phyloP scores from a whole-genome alignment of 306 rosid species.

The Trifolium pratense region DNA sequence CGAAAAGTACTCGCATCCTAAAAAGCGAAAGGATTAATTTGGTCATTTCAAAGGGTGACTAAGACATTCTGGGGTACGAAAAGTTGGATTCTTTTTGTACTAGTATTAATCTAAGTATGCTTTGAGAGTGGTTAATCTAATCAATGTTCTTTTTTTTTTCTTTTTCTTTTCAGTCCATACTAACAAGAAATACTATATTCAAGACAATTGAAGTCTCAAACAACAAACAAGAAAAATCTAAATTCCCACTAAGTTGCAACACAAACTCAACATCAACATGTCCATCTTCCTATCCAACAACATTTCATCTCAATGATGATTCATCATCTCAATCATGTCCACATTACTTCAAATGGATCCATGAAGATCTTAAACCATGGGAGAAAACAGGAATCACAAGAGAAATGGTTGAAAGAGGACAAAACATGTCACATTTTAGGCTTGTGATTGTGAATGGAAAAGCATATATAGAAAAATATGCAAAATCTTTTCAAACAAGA shows the following conservation, averaged over 20 bases:
- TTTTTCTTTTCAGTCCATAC: conserved; percentile 35
- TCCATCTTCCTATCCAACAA: conserved; percentile 33
- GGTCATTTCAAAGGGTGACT: too few species aligned
- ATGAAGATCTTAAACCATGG: conserved; percentile 62
- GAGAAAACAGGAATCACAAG: conserved; percentile 51
- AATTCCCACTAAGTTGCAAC: conserved; percentile 18
- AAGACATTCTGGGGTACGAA: too few species aligned
- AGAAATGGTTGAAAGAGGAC: conserved; percentile 46
- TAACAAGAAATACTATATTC: conserved; percentile 25
- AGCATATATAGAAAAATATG: conserved; percentile 45
- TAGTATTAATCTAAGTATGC: not conserved
- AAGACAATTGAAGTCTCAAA: conserved; percentile 28
- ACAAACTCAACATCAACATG: not conserved
- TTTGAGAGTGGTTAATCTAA: not conserved
- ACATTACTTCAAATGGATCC: conserved; percentile 56
- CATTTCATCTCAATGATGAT: not conserved
- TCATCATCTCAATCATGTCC: conserved; percentile 46
- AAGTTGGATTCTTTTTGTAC: too few species aligned
- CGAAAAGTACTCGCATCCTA: too few species aligned
- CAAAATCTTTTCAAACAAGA: conserved; percentile 47
- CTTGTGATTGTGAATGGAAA: conserved; percentile 53
- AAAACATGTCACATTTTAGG: conserved; percentile 42
- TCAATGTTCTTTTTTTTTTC: not conserved
- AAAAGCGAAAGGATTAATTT: too few species aligned
- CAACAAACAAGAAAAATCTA: not conserved